Evolutionary conservation across 768 basidiomycete genomes (phyloP).

Genomic region (Mycena alexandri): DNA sequence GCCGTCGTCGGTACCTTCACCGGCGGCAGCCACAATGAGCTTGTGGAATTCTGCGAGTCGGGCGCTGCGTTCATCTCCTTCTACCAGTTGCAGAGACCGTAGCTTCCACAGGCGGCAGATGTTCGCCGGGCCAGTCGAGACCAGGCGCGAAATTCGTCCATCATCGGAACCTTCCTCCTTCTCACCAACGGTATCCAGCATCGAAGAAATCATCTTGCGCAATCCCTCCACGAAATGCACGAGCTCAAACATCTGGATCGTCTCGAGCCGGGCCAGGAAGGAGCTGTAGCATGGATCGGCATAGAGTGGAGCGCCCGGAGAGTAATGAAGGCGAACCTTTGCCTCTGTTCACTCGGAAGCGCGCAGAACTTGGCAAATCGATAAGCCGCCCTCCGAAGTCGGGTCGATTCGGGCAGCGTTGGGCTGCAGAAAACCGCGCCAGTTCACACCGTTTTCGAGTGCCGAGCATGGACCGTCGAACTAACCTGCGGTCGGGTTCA

Average conservation of each 20-base stretch:
- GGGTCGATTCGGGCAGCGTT: slow-evolving; percentile 21
- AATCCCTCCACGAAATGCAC: slow-evolving; percentile 24
- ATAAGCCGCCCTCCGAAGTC: slow-evolving; percentile 24
- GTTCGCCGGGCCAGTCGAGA: slow-evolving; percentile 26
- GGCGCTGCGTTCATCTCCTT: not conserved
- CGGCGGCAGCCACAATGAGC: slow-evolving; percentile 5
- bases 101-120: slow-evolving; percentile 30
- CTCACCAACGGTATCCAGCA: not conserved
- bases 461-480: not conserved
- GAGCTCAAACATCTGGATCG: slow-evolving; percentile 27
- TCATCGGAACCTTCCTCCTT: not conserved
- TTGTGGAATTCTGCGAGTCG: slow-evolving; percentile 11
- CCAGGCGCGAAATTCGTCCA: slow-evolving; percentile 4
- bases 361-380: slow-evolving; percentile 22
- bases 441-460: slow-evolving; percentile 7
- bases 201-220: slow-evolving; percentile 13
- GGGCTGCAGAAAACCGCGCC: slow-evolving; percentile 21
- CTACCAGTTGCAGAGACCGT: not conserved
- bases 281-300: not conserved
- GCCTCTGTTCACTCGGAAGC: slow-evolving; percentile 12
- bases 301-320: not conserved
- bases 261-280: slow-evolving; percentile 19
- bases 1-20: slow-evolving; percentile 14
- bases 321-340: slow-evolving; percentile 12
- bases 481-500: slow-evolving; percentile 23